A percentile compares a stretch with the other conserved stretches of the same genome.
phyloP scores from a whole-genome alignment of 441 rosid genomes.

The Eugenia klotzschiana region DNA sequence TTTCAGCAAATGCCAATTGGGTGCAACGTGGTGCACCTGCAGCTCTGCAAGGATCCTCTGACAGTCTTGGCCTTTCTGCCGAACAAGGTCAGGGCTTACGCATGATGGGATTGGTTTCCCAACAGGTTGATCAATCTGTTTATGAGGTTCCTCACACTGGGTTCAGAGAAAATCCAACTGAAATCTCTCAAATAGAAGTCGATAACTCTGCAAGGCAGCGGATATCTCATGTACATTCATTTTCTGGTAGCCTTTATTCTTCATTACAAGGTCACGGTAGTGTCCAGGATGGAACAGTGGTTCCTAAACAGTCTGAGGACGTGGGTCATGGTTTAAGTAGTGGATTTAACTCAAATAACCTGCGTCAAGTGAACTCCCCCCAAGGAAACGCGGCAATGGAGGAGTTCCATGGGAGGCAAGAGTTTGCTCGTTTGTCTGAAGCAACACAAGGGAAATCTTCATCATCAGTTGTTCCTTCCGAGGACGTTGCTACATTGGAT shows the following conservation, averaged over 20 bases:
- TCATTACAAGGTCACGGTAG: constrained; percentile 27
- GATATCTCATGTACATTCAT: constrained; percentile 32
- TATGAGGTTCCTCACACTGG: constrained; percentile 48
- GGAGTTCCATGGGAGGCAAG: constrained; percentile 30
- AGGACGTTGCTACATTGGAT: constrained; percentile 59
- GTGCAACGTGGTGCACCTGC: constrained; percentile 34
- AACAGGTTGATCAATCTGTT: constrained; percentile 53
- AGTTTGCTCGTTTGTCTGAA: constrained; percentile 24
- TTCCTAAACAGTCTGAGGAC: constrained; percentile 31
- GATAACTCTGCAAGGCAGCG: constrained; percentile 33
- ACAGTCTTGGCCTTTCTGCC: constrained; percentile 37
- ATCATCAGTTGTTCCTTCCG: constrained; percentile 22
- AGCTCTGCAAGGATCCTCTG: constrained; percentile 38
- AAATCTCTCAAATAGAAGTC: constrained; percentile 29
- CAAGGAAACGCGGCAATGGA: constrained; percentile 26
- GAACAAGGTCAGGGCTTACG: constrained; percentile 41
- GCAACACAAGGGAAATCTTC: constrained; percentile 26
- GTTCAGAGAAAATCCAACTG: constrained; percentile 26
- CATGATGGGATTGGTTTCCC: constrained; percentile 37
- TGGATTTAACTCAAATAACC: constrained; percentile 28
- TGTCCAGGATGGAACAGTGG: constrained; percentile 27
- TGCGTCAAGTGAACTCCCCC: constrained; percentile 25
- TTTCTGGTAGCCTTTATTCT: constrained; percentile 31
- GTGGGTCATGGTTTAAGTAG: constrained; percentile 27
- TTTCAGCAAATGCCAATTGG: constrained; percentile 45